Base-by-base conservation (phyloP, 1,284 basidiomycete genomes). In the Leccinum variabile region DNA sequence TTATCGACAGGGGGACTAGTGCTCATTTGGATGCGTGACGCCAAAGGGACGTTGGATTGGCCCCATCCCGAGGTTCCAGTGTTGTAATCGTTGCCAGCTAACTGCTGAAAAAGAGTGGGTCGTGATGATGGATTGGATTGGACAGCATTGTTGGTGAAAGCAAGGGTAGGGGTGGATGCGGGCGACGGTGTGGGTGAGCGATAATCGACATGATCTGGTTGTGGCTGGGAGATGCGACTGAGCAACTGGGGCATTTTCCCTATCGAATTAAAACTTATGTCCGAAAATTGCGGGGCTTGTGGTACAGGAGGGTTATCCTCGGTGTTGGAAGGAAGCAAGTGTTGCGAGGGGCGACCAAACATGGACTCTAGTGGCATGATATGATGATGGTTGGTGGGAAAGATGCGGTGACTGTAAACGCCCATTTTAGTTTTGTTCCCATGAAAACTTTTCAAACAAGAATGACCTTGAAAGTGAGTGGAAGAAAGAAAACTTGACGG, bases 191-290 rank as follows among this genome's bases (percentile, higher is more conserved):
- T 69, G 5, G 76, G 73, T 5, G 76, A 76, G 50, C 62, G 72
- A 58, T 71, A 73, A 11, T 41, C 44, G 1, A 56, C 57, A 52
- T 73, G 35, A n/a, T 60, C 70, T 41, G 75, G 67, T 35, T 72
- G 66, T 3, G 73, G 70, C 18, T 66, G 68, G 50, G 80, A 78
- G 30, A 85, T 75, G n/a, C 83, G 79, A 64, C 75, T 78, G 35
- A 84, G 74, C 22, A 84, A 69, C 25, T 74, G 70, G 1, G 82
- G 82, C 63, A 75, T 68, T 65, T 80, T 79, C 50, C 83, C 82
- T 56, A 84, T 85, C 11, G 72, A 77, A 25, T 67, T 70, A 68
- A 85, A 85, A 30, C 72, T 73, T 67, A 84, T 76, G 57, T 74
- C 65, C 22, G 73, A 62, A 83, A 80, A 60, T n/a, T 46, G 67